Conservation (phyloP, 176 grass and related monocot species). For the Alloteropsis semialata region DNA sequence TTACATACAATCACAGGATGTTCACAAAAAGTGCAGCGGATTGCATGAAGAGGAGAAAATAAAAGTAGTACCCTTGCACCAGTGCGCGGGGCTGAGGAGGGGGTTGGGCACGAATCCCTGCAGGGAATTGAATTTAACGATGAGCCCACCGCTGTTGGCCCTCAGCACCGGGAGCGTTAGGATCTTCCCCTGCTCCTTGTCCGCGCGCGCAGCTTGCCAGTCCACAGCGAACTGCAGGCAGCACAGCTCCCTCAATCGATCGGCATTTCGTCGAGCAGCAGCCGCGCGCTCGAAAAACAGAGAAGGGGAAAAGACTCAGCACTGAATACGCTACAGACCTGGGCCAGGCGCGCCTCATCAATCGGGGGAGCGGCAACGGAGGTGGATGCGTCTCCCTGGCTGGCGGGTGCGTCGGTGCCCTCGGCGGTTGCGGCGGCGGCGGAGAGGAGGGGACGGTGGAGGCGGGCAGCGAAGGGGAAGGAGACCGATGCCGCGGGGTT, state of each 20-base stretch:
- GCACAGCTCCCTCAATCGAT: background rate
- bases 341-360: constrained; percentile 45
- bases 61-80: constrained; percentile 57
- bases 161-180: constrained; percentile 52
- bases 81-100: constrained; percentile 71
- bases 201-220: constrained; percentile 57
- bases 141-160: constrained; percentile 68
- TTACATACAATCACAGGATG: background rate
- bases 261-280: constrained; percentile 42
- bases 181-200: constrained; percentile 53
- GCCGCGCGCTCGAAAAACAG: background rate
- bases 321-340: constrained; percentile 13
- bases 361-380: background rate
- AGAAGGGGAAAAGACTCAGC: background rate
- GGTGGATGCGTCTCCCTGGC: background rate
- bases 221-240: constrained; percentile 53
- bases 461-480: background rate
- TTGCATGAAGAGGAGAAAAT: background rate
- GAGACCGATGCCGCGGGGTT: background rate
- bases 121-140: constrained; percentile 73
- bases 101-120: constrained; percentile 90
- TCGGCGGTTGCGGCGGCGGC: constrained; percentile 20
- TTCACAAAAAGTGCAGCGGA: background rate
- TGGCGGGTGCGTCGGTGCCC: constrained; percentile 22
- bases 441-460: background rate